Evolutionary conservation across 1,284 basidiomycete genomes (phyloP).

Genomic region (Takashimella koratensis): DNA sequence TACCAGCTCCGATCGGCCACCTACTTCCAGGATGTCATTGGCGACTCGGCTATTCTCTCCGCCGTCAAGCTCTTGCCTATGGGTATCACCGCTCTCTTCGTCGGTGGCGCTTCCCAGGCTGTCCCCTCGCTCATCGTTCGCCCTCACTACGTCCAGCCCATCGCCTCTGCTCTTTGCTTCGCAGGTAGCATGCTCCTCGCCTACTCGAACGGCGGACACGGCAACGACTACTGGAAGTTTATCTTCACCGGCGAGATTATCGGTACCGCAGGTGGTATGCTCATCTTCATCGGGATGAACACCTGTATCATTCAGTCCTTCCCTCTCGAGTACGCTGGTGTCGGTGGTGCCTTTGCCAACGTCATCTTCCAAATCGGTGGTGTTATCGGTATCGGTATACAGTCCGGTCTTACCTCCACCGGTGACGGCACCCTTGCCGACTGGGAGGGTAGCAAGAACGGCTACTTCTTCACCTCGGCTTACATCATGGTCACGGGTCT

Average conservation of each 20-base stretch:
- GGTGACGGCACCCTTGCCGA: slow-evolving; percentile 32
- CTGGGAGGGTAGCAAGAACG: slow-evolving; percentile 38
- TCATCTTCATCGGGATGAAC: slow-evolving; percentile 45
- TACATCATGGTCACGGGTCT: slow-evolving; percentile 37
- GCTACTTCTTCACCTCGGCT: slow-evolving; percentile 38
- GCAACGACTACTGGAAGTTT: slow-evolving; percentile 43
- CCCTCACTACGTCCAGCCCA: slow-evolving; percentile 38
- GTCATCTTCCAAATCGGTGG: slow-evolving; percentile 47
- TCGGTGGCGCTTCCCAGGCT: slow-evolving; percentile 31
- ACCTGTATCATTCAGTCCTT: slow-evolving; percentile 37
- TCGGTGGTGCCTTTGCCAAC: slow-evolving; percentile 39
- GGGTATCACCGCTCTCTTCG: slow-evolving; percentile 42
- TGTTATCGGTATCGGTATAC: slow-evolving; percentile 44
- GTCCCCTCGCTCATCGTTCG: slow-evolving; percentile 38
- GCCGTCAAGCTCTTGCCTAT: slow-evolving; percentile 44
- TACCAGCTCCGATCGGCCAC: slow-evolving; percentile 44
- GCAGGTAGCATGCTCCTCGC: slow-evolving; percentile 42
- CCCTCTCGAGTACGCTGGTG: slow-evolving; percentile 37
- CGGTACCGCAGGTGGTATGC: slow-evolving; percentile 41
- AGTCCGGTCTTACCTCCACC: slow-evolving; percentile 31
- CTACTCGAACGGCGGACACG: slow-evolving; percentile 36
- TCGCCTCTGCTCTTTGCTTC: slow-evolving; percentile 32
- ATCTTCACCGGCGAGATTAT: slow-evolving; percentile 43
- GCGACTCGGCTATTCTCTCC: slow-evolving; percentile 39
- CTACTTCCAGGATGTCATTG: slow-evolving; percentile 41